phyloP scores from a whole-genome alignment of 805 yeast genomes.

The Candida loeiensis region DNA sequence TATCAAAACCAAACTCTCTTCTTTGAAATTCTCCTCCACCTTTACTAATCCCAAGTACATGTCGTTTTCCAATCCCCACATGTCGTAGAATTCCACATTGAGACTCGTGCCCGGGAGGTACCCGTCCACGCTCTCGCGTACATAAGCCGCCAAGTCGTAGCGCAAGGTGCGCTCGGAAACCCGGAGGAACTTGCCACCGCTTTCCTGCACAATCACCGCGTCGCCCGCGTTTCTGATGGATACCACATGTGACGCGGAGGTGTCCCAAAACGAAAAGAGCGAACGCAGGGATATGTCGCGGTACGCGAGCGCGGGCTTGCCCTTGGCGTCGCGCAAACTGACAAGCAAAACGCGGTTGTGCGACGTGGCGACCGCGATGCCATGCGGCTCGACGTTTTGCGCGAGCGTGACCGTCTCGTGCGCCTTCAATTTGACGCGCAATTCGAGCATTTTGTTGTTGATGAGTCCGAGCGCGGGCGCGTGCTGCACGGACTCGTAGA shows the following conservation, averaged over 20 bases:
- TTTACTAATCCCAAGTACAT: slow-evolving; percentile 42
- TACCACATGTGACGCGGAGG: slow-evolving; percentile 35
- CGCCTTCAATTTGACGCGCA: slow-evolving; percentile 36
- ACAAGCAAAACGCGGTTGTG: slow-evolving; percentile 62
- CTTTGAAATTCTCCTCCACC: slow-evolving; percentile 16
- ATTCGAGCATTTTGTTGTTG: slow-evolving; percentile 40
- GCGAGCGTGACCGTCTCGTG: slow-evolving; percentile 59
- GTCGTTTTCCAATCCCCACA: slow-evolving; percentile 45
- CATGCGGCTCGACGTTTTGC: slow-evolving; percentile 68
- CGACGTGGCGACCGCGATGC: slow-evolving; percentile 67
- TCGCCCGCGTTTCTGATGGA: slow-evolving; percentile 54
- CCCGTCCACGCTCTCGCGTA: slow-evolving; percentile 34
- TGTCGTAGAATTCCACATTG: slow-evolving; percentile 57
- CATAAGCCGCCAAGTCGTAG: slow-evolving; percentile 22
- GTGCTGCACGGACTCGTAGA: slow-evolving; percentile 70
- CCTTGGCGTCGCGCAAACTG: slow-evolving; percentile 62
- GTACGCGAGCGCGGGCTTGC: slow-evolving; percentile 49
- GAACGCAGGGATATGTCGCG: slow-evolving; percentile 23
- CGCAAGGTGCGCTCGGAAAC: slow-evolving; percentile 18
- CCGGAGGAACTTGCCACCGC: slow-evolving; percentile 33
- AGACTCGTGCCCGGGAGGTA: slow-evolving; percentile 45
- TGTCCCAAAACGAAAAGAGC: slow-evolving; percentile 10
- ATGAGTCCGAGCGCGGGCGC: slow-evolving; percentile 64
- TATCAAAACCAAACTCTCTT: slow-evolving; percentile 43
- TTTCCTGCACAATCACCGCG: slow-evolving; percentile 23